Evolutionary conservation across 768 basidiomycete genomes (phyloP), one percentile per base, ranked within the genome.

Genomic region (Suillus weaverae): DNA sequence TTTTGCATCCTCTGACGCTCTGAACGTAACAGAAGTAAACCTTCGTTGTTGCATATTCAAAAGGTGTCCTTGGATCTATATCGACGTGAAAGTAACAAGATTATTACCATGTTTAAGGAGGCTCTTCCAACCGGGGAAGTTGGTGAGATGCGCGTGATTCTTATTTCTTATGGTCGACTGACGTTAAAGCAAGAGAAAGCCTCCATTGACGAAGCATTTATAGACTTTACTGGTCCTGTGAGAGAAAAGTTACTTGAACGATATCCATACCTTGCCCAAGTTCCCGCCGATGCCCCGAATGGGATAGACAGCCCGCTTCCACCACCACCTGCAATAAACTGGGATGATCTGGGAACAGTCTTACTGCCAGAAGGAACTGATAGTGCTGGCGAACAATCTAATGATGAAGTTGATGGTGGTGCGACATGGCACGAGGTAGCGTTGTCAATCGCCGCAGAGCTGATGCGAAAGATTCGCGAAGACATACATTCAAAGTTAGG

Each of bases 191-290:
- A 74, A 95, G 97, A 99, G 78, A 97, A 96, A 74, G 97, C 97
- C 30, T 97, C 94, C 0, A 97, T 99, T 41, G 97, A 99, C 71
- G 97, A 99, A 72, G 95, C 94, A 0, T 99, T 96, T 76, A 87
- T 99, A 63, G 97, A 99, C 75, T 85, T 99, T 63, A 92, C 95
- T 4, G 83, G 83, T 10, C 89, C 90, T 39, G 88, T 94, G n/a
- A 88, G 92, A 43, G 85, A 89, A 63, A 79, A 85, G 53, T 77
- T 99, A 2, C 79, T 99, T 3, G 82, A 85, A 57, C 81, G 87
- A 48, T 94, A 90, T 71, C 92, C 96, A 0, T 82, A 93, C 72
- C 86, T 99, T 32, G 83, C 86, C 0, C 73, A 84, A 22, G 84
- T 90, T 2, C 95, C 95, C 2, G 72, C 81, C 0, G 85, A 89